These are phyloP conservation scores for Alternaria arbusti DNA, from an alignment of 2,329 filamentous ascomycete species.

Conservation along the genomic window DNA sequence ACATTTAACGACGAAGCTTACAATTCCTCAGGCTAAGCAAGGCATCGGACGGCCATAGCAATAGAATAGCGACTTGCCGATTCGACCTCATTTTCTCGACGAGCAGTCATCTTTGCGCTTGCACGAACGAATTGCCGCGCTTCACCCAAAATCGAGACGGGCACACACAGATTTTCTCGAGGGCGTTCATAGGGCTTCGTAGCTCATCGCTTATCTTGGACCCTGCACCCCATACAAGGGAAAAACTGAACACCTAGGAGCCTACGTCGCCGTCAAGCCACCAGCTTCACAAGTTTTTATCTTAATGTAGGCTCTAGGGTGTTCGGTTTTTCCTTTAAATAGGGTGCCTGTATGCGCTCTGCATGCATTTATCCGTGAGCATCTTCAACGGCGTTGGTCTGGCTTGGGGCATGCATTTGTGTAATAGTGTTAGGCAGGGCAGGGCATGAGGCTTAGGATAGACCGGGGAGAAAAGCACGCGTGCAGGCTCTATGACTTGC, in stretches of 20 bases:
- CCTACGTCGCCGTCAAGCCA: too few relatives aligned
- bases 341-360: not conserved
- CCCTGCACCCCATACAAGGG: not conserved
- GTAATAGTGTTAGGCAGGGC: conserved; percentile 13
- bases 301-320: too few relatives aligned
- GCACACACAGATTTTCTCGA: not conserved
- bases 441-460: conserved; percentile 9
- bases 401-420: conserved; percentile 1
- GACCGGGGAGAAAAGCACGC: conserved; percentile 1
- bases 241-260: too few relatives aligned
- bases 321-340: too few relatives aligned
- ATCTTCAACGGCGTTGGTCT: conserved; percentile 18
- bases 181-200: conserved; percentile 4
- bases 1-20: conserved; percentile 14
- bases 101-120: not conserved
- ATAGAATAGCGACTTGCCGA: conserved; percentile 3
- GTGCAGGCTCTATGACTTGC: not conserved
- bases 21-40: conserved; percentile 44
- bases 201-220: conserved; percentile 2
- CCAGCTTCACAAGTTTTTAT: too few relatives aligned
- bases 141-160: not conserved
- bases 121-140: conserved; percentile 3
- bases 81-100: not conserved
- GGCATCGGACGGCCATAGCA: conserved; percentile 41
- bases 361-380: conserved; percentile 17